A percentile compares a stretch with the other conserved stretches of the same genome.
Evolutionary conservation across 768 basidiomycete species (phyloP).

Genomic region (Lactarius indigo): DNA sequence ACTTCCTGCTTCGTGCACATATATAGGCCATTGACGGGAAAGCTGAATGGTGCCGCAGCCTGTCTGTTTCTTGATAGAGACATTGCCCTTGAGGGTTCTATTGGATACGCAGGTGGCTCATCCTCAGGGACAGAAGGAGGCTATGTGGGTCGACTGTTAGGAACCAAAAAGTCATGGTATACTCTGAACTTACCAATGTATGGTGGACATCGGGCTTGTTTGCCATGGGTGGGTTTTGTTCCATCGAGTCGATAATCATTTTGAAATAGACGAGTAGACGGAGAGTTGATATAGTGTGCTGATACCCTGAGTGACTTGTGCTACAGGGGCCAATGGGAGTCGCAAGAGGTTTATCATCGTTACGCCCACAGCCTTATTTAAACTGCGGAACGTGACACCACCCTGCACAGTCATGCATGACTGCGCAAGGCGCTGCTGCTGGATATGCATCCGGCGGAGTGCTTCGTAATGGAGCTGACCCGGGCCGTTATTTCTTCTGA

Average conservation of each 20-base stretch:
- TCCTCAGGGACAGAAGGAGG: neutral
- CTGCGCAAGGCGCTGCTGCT: neutral
- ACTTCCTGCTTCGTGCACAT: conserved; percentile 3
- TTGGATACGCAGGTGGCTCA: conserved; percentile 13
- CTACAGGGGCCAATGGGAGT: neutral
- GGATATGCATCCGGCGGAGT: too few relatives aligned
- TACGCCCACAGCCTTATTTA: neutral
- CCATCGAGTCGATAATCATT: conserved; percentile 2
- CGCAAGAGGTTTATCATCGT: neutral
- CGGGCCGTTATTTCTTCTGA: too few relatives aligned
- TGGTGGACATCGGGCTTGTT: neutral
- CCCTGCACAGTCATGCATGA: neutral
- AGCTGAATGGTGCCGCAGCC: neutral
- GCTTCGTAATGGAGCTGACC: too few relatives aligned
- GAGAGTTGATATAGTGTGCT: too few relatives aligned
- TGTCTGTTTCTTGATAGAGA: neutral
- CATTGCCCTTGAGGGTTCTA: neutral
- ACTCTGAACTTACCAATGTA: neutral
- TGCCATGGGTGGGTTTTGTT: neutral
- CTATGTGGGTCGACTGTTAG: conserved; percentile 4
- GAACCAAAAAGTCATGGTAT: neutral
- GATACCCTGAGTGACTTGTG: neutral
- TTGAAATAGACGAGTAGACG: neutral
- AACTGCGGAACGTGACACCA: neutral
- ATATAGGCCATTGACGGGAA: conserved; percentile 17